Evolutionary conservation across 2,329 filamentous ascomycete genomes (phyloP), one percentile per base, ranked within the genome.

Genomic region (Aphanocladium album): DNA sequence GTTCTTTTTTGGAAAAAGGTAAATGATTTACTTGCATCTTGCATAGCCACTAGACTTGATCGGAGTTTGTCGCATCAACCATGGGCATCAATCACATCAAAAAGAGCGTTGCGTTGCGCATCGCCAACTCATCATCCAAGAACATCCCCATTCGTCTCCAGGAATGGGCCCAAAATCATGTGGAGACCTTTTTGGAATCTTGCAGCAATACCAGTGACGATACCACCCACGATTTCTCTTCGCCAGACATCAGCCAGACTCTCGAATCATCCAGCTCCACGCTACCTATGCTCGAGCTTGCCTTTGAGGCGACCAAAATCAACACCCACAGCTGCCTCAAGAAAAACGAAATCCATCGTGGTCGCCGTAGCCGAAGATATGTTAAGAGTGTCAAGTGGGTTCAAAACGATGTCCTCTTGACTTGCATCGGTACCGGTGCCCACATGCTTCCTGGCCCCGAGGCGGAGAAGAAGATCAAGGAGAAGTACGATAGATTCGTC

Each of bases 261-360:
- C 35, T 21, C 47, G 35, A 14, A 14, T 52, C 56, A 4, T 37
- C 47, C 47, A 51, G 23, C 55, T 58, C 37, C 7, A 35, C 17
- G 3, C 35, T 46, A 14, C 37, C 57, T 9, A 37, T 46, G 11
- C 47, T 59, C 14, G 23, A 59, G 47, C 33, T 50, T 6, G 11
- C 35, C 16, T 19, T 59, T 7, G 45, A 59, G 17, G 23, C 14
- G 8, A 52, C 57, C 57, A 59, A 35, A 16, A 43, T 59, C 37
- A 51, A 12, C 25, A 8, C 57, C 23, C 21, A n/a, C 12, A 45
- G 57, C 57, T 59, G 57, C 47, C 57, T 59, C 57, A 59, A 59
- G 14, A 45, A 30, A 16, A 5, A 4, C 16, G 33, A 11, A 14
- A 19, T n/a, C n/a, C 5, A 7, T 11, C 25, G 25, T 6, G 17